Evolutionary conservation across 2,329 filamentous ascomycete species (phyloP).

Genomic region (Corniculantispora saksenae): DNA sequence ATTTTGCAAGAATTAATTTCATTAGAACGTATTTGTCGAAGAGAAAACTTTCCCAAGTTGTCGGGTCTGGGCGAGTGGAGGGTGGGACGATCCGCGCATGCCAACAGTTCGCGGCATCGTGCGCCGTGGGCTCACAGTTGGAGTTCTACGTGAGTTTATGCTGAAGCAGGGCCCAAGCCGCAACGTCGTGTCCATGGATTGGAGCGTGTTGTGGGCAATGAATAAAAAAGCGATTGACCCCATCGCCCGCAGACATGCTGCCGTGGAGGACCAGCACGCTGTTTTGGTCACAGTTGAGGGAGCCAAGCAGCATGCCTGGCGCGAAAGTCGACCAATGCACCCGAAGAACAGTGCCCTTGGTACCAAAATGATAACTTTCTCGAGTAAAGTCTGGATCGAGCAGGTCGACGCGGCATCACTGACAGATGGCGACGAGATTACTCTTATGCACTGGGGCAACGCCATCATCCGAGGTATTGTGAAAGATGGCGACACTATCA

Average conservation of each 20-base stretch:
- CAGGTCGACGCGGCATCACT: conserved; percentile 75
- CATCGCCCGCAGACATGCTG: conserved; percentile 71
- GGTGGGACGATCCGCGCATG: conserved; percentile 90
- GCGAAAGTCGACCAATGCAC: conserved; percentile 80
- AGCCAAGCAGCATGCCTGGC: conserved; percentile 46
- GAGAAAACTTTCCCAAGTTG: conserved; percentile 81
- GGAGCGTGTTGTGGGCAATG: conserved; percentile 70
- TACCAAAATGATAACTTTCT: conserved; percentile 81
- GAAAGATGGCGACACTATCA: conserved; percentile 39
- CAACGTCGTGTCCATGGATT: conserved; percentile 83
- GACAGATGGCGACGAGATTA: conserved; percentile 90
- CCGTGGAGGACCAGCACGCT: conserved; percentile 29
- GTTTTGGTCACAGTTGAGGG: background rate
- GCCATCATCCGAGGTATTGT: conserved; percentile 73
- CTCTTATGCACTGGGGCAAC: conserved; percentile 96
- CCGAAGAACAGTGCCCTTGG: conserved; percentile 85
- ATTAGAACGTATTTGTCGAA: conserved; percentile 81
- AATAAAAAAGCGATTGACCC: conserved; percentile 87
- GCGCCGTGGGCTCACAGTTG: conserved; percentile 75
- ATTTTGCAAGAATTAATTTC: conserved; percentile 84
- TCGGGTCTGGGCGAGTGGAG: conserved; percentile 73
- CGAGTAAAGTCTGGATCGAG: conserved; percentile 75
- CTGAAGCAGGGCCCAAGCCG: conserved; percentile 81
- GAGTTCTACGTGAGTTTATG: conserved; percentile 80
- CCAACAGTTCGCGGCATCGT: conserved; percentile 80